phyloP scores from a whole-genome alignment of 768 basidiomycete genomes.

The Boletus reticuloceps region DNA sequence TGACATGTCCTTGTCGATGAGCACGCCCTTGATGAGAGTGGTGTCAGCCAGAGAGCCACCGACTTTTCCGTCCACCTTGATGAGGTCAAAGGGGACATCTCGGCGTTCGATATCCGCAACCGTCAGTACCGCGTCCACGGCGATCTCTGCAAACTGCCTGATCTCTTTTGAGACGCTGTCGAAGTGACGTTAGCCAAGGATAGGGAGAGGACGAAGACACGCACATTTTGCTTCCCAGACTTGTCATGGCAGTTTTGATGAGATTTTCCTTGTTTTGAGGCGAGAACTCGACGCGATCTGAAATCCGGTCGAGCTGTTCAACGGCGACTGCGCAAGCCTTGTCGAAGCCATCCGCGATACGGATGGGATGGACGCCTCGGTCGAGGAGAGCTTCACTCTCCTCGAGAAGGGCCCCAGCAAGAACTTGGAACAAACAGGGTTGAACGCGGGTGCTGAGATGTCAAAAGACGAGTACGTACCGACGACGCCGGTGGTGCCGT shows the following conservation, averaged over 20 bases:
- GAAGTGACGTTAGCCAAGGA: conserved; percentile 1
- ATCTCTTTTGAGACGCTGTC: conserved; percentile 94
- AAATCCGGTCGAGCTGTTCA: conserved; percentile 85
- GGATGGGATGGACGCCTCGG: conserved; percentile 97
- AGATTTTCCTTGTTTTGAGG: conserved; percentile 81
- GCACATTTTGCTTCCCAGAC: conserved; percentile 97
- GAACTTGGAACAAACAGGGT: conserved; percentile 49
- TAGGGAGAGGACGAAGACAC: not conserved
- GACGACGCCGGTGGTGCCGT: conserved; percentile 98
- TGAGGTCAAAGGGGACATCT: conserved; percentile 96
- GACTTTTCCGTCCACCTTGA: conserved; percentile 99
- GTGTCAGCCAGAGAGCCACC: conserved; percentile 97
- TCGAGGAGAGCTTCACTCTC: conserved; percentile 96
- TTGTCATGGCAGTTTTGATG: conserved; percentile 93
- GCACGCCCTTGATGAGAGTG: conserved; percentile 91
- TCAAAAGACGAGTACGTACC: conserved; percentile 55
- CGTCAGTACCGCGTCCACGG: conserved; percentile 92
- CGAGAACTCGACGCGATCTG: conserved; percentile 86
- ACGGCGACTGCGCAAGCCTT: conserved; percentile 90
- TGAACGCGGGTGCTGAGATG: conserved; percentile 2
- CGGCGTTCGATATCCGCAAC: conserved; percentile 94
- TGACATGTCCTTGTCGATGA: conserved; percentile 99
- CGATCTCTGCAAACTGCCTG: conserved; percentile 93
- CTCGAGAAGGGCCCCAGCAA: conserved; percentile 96
- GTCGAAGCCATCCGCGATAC: conserved; percentile 99